Conservation (phyloP, 148 eudicot species). For the Rhododendron kiyosumense region DNA sequence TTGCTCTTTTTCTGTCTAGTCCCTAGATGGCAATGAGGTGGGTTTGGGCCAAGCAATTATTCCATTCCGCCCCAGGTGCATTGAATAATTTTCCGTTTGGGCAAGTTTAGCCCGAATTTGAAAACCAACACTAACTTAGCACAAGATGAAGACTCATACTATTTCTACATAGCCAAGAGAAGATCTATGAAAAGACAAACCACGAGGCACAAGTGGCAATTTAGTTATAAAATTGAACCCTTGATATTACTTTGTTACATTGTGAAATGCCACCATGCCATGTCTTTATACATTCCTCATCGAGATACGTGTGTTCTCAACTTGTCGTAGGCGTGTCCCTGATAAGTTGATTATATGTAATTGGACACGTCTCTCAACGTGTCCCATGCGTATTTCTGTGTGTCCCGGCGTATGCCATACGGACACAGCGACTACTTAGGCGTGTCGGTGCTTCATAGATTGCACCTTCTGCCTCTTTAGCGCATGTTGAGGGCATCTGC, state of each 20-base stretch:
- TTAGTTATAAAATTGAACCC: too few relatives aligned
- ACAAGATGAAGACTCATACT: not conserved
- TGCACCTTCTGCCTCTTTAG: not conserved
- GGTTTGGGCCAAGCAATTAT: not conserved
- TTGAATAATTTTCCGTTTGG: too few relatives aligned
- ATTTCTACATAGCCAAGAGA: not conserved
- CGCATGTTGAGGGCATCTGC: not conserved
- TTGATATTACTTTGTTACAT: not conserved
- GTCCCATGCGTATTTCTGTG: not conserved
- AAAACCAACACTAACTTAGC: not conserved
- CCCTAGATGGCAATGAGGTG: not conserved
- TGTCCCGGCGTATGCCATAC: not conserved
- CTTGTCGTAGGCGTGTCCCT: not conserved
- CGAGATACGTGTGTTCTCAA: not conserved
- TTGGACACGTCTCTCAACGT: not conserved
- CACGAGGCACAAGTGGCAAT: not conserved
- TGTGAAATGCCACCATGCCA: not conserved
- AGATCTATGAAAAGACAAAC: not conserved
- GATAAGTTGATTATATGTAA: not conserved
- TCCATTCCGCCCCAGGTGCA: too few relatives aligned
- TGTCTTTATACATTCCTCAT: not conserved
- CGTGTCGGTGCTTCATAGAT: not conserved
- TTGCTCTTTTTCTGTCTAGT: not conserved
- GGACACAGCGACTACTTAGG: not conserved
- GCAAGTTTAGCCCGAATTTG: too few relatives aligned